A percentile compares a stretch with the other conserved stretches of the same genome.
phyloP scores from a whole-genome alignment of 345 rosid genomes.

The Diplotaxis tenuifolia region DNA sequence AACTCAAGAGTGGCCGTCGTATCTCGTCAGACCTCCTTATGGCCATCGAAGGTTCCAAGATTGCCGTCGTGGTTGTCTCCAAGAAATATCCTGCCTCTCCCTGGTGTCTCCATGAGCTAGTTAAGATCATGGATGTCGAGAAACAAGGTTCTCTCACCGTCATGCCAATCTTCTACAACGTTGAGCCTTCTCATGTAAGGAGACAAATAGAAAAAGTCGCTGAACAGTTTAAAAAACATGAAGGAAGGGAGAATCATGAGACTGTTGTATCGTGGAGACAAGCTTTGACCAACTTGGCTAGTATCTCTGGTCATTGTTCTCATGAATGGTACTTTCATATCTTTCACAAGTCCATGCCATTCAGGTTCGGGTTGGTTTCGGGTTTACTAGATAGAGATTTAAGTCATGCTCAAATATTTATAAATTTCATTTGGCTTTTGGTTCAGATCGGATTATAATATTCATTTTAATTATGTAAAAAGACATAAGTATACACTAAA shows the following conservation, averaged over 20 bases:
- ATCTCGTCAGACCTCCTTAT: not conserved
- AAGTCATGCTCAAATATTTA: not conserved
- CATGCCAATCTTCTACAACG: constrained; percentile 28
- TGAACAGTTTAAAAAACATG: constrained; percentile 13
- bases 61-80: constrained; percentile 18
- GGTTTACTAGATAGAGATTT: not conserved
- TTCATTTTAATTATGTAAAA: not conserved
- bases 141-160: constrained; percentile 1
- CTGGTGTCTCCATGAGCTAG: constrained; percentile 29
- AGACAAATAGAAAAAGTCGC: constrained; percentile 18
- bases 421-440: not conserved
- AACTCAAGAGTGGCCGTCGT: constrained; percentile 11
- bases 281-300: constrained; percentile 1
- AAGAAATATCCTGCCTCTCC: constrained; percentile 8
- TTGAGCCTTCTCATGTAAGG: constrained; percentile 21
- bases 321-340: constrained; percentile 9
- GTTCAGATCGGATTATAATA: not conserved
- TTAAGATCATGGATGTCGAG: constrained; percentile 14
- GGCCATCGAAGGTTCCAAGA: constrained; percentile 18
- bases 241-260: constrained; percentile 2
- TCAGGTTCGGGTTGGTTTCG: not conserved
- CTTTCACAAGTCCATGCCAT: not conserved
- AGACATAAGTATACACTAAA: too few relatives aligned
- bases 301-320: constrained; percentile 3
- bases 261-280: constrained; percentile 5